These are phyloP conservation scores for Leccinum pellstonianum DNA, from an alignment of 768 basidiomycete species.

Conservation along the genomic window DNA sequence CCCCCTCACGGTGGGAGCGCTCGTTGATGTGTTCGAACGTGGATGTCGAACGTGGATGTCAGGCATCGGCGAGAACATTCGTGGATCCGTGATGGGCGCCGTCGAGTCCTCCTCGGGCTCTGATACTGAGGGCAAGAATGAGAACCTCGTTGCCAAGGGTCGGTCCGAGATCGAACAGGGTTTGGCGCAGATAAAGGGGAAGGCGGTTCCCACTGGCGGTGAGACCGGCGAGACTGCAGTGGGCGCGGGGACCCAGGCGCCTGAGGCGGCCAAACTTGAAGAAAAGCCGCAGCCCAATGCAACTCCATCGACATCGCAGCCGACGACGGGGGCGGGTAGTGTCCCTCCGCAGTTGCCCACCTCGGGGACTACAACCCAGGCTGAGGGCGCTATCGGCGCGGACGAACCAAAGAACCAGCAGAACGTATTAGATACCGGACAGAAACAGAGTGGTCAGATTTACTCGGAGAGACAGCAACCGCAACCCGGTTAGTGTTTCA, in stretches of 20 bases:
- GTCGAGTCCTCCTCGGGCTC: slow-evolving; percentile 35
- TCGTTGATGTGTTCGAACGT: slow-evolving; percentile 1
- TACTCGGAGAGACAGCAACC: slow-evolving; percentile 1
- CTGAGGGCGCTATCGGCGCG: neutral
- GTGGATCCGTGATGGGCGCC: slow-evolving; percentile 42
- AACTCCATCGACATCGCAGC: neutral
- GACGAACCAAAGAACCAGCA: neutral
- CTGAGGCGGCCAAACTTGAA: neutral
- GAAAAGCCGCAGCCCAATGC: neutral
- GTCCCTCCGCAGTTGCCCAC: neutral
- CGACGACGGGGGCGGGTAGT: neutral
- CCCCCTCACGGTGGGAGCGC: neutral
- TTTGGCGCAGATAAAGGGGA: slow-evolving; percentile 31
- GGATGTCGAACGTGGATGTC: neutral
- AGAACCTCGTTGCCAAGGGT: slow-evolving; percentile 38
- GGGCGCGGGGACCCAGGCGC: neutral
- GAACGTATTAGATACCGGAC: neutral
- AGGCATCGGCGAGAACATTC: slow-evolving; percentile 46
- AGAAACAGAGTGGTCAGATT: neutral
- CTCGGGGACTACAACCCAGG: neutral
- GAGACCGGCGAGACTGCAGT: neutral
- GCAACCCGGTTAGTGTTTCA: slow-evolving; percentile 3
- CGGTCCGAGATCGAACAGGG: slow-evolving; percentile 42
- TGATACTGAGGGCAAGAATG: slow-evolving; percentile 28
- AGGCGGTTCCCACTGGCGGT: neutral